Conservation (phyloP, 2,329 filamentous ascomycete genomes). For the Nannizziopsis arthrosporioides region DNA sequence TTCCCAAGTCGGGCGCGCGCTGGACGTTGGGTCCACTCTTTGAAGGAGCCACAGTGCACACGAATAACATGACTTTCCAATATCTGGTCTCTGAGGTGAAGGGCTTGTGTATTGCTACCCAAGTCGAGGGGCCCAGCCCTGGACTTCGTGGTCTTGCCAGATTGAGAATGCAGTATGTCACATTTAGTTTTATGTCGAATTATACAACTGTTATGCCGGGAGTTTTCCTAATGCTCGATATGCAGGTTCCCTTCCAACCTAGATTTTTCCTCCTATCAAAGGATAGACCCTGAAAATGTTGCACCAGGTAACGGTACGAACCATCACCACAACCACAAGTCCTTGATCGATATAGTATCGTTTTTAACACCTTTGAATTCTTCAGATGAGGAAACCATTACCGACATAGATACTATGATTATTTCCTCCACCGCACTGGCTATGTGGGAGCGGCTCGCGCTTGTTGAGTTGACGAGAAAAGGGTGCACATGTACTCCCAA, state of each 20-base stretch:
- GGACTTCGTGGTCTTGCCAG: conserved; percentile 14
- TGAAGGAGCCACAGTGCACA: conserved; percentile 7
- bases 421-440: not conserved
- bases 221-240: not conserved
- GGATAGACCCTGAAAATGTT: no score
- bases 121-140: conserved; percentile 12
- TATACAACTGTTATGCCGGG: not conserved
- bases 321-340: no score
- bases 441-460: no score
- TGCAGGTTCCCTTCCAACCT: no score
- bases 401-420: not conserved
- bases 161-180: conserved; percentile 14
- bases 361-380: no score
- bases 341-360: no score
- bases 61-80: not conserved
- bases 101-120: conserved; percentile 13
- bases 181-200: not conserved
- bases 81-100: conserved; percentile 6
- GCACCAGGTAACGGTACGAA: no score
- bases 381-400: not conserved
- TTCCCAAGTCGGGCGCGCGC: not conserved
- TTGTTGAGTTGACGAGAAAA: conserved; percentile 4
- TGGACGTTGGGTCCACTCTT: conserved; percentile 13
- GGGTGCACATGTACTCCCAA: conserved; percentile 12
- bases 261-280: no score